phyloP scores from a whole-genome alignment of 495 filamentous ascomycete species.

The Ascodesmis nigricans region DNA sequence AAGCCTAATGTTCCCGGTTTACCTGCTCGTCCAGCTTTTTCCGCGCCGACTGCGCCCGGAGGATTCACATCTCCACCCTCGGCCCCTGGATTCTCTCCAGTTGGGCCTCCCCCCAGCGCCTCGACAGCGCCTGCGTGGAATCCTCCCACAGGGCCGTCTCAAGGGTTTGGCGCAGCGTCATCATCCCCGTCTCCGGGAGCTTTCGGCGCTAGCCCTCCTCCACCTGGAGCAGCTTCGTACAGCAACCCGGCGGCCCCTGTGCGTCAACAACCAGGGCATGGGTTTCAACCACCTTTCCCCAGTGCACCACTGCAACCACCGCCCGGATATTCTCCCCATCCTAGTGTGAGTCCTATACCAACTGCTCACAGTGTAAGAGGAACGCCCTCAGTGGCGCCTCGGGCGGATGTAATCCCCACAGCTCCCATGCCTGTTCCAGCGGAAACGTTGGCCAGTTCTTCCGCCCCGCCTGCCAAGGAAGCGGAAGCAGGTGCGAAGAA shows the following conservation, averaged over 20 bases:
- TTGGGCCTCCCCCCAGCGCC: too few relatives aligned
- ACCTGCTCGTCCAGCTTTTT: constrained; percentile 18
- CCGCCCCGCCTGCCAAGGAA: too few relatives aligned
- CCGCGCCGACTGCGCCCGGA: too few relatives aligned
- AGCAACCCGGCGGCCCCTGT: constrained; percentile 3
- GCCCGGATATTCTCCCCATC: neutral
- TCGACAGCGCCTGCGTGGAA: too few relatives aligned
- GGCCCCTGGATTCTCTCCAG: too few relatives aligned
- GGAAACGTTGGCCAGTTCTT: constrained; percentile 5
- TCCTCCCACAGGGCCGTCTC: too few relatives aligned
- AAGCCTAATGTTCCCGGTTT: constrained; percentile 21
- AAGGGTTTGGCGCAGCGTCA: too few relatives aligned
- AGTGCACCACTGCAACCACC: neutral
- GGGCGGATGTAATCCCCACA: constrained; percentile 6
- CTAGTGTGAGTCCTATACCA: neutral
- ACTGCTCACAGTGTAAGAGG: neutral
- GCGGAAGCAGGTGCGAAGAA: constrained; percentile 11
- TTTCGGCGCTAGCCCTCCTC: too few relatives aligned
- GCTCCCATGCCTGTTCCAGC: constrained; percentile 7
- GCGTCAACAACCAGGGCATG: constrained; percentile 7
- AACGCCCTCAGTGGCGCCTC: too few relatives aligned
- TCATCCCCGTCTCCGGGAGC: too few relatives aligned
- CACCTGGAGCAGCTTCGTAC: too few relatives aligned
- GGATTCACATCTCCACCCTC: too few relatives aligned
- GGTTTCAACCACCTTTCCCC: constrained; percentile 9